Conservation (phyloP, 495 filamentous ascomycete genomes). For the Xylaria nigripes region DNA sequence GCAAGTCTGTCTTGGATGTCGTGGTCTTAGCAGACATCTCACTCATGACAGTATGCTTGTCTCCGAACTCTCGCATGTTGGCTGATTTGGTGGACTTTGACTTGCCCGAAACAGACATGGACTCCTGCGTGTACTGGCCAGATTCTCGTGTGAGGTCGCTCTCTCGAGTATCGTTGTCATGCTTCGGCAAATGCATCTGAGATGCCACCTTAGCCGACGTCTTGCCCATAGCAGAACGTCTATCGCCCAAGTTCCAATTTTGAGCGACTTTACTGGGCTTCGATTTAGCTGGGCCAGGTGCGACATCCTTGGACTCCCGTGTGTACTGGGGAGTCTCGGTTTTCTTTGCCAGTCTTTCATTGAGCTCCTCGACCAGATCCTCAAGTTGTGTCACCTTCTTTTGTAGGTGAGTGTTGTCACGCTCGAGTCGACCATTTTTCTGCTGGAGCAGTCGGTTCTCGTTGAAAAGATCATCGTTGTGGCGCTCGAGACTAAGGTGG, state of each 20-base stretch:
- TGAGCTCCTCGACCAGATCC: constrained; percentile 30
- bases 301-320: constrained; percentile 22
- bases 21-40: constrained; percentile 25
- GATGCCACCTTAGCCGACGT: constrained; percentile 20
- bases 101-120: constrained; percentile 24
- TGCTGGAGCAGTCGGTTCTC: constrained; percentile 39
- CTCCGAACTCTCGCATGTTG: constrained; percentile 30
- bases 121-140: constrained; percentile 21
- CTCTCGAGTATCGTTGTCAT: constrained; percentile 35
- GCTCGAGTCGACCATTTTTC: constrained; percentile 28
- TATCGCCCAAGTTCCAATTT: constrained; percentile 29
- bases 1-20: constrained; percentile 26
- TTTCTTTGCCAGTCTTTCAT: constrained; percentile 22
- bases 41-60: constrained; percentile 15
- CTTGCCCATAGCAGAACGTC: constrained; percentile 17
- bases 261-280: constrained; percentile 31
- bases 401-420: constrained; percentile 26
- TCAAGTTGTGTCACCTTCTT: constrained; percentile 30
- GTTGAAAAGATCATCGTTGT: constrained; percentile 40
- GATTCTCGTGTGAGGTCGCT: constrained; percentile 29
- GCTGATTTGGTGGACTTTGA: constrained; percentile 30
- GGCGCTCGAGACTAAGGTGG: constrained; percentile 35
- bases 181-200: constrained; percentile 26
- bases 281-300: constrained; percentile 22
- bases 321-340: constrained; percentile 15